Percentiles rank a stretch among this genome's conserved stretches.
Conservation (phyloP, 164 flowering plant species). For the Malania oleifera region DNA sequence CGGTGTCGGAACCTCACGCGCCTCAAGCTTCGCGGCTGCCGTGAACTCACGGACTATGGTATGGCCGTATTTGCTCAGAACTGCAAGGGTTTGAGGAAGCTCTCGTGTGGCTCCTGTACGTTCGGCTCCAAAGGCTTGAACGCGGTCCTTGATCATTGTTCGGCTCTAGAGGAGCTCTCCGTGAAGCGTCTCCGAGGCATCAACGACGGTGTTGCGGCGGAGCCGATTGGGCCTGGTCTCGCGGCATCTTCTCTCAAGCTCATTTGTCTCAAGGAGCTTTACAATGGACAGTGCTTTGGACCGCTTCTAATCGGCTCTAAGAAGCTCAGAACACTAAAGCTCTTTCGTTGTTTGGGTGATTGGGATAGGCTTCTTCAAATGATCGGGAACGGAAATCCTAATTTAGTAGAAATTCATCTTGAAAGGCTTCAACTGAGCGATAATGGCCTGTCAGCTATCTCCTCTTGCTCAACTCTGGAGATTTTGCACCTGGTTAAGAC, state of each 20-base stretch:
- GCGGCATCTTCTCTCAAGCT: conserved; percentile 49
- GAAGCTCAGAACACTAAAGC: conserved; percentile 54
- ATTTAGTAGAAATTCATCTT: conserved; percentile 66
- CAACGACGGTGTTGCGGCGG: conserved; percentile 39
- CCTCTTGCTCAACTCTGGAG: conserved; percentile 58
- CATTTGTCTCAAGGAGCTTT: conserved; percentile 71
- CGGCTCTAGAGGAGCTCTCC: conserved; percentile 72
- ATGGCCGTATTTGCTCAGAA: conserved; percentile 55
- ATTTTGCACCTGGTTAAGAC: conserved; percentile 74
- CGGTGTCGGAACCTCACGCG: conserved; percentile 66
- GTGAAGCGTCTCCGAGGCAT: conserved; percentile 76
- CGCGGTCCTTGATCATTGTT: conserved; percentile 59
- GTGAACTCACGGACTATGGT: conserved; percentile 69
- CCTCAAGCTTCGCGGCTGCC: conserved; percentile 82
- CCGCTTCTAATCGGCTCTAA: conserved; percentile 60
- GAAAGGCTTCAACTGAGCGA: conserved; percentile 92
- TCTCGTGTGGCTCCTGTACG: conserved; percentile 73
- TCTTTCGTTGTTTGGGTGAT: conserved; percentile 74
- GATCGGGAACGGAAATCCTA: conserved; percentile 31
- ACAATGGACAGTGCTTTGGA: conserved; percentile 75
- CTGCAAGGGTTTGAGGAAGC: conserved; percentile 53
- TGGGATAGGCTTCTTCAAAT: conserved; percentile 69
- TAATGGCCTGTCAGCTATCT: conserved; percentile 57
- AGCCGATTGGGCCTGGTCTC: conserved; percentile 48
- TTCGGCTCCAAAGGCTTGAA: conserved; percentile 79